Percentiles rank a stretch among this genome's conserved stretches.
Conservation (phyloP, 2,329 filamentous ascomycete genomes). For the Penicillium fuscoglaucum region DNA sequence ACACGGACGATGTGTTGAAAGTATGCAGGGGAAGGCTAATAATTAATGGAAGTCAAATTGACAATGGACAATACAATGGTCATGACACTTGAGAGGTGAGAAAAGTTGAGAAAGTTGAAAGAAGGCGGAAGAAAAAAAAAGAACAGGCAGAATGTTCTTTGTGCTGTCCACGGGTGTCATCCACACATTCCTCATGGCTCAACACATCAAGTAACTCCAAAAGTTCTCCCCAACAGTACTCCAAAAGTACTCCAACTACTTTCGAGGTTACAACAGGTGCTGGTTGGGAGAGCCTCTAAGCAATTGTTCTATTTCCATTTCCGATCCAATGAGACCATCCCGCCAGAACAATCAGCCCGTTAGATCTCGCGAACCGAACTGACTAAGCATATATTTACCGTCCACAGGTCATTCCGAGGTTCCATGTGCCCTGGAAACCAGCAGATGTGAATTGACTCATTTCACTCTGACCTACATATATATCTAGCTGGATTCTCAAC, state of each 20-base stretch:
- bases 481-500: not conserved
- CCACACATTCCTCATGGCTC: not conserved
- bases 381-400: slow-evolving; percentile 3
- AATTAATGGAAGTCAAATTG: not conserved
- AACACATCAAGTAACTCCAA: not conserved
- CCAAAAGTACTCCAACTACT: too few species aligned
- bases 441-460: not conserved
- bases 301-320: not conserved
- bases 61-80: not conserved
- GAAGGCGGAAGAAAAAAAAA: not conserved
- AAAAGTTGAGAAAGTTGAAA: not conserved
- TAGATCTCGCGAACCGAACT: slow-evolving; percentile 2
- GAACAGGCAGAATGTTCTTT: not conserved
- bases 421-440: not conserved
- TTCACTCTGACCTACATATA: slow-evolving; percentile 1
- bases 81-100: not conserved
- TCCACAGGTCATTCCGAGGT: not conserved
- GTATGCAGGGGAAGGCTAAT: not conserved
- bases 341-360: slow-evolving; percentile 14
- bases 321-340: slow-evolving; percentile 4
- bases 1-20: not conserved
- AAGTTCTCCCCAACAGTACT: too few species aligned
- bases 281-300: too few species aligned
- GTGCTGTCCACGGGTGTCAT: too few species aligned
- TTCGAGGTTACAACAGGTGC: too few species aligned